A percentile compares a stretch with the other conserved stretches of the same genome.
These are phyloP conservation scores for Grosmannia penicillata DNA, from an alignment of 2,329 filamentous ascomycete genomes.

Conservation along the genomic window DNA sequence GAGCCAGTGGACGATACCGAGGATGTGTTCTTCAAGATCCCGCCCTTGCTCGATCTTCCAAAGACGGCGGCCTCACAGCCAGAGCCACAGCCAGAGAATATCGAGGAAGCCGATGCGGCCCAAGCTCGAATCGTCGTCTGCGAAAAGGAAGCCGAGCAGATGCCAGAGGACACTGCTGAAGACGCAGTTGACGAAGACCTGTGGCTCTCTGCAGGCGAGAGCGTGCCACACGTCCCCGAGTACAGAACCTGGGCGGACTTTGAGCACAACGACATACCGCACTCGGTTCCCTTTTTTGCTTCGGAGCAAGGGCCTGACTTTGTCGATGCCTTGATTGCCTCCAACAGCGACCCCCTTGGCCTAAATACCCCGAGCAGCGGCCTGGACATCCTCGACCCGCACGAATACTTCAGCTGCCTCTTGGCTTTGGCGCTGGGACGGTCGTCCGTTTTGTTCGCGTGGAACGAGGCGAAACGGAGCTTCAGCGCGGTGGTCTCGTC, in stretches of 20 bases:
- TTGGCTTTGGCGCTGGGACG: slow-evolving; percentile 54
- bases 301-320: slow-evolving; percentile 51
- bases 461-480: slow-evolving; percentile 28
- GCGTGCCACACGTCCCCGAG: slow-evolving; percentile 15
- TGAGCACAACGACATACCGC: slow-evolving; percentile 20
- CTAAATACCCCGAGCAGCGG: slow-evolving; percentile 21
- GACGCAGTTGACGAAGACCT: slow-evolving; percentile 19
- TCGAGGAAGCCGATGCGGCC: background rate
- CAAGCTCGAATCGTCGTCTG: background rate
- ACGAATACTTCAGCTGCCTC: slow-evolving; percentile 39
- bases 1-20: slow-evolving; percentile 1
- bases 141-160: background rate
- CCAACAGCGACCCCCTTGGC: slow-evolving; percentile 23
- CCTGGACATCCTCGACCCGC: slow-evolving; percentile 28
- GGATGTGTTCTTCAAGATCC: slow-evolving; percentile 29
- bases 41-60: slow-evolving; percentile 17
- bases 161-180: too few species aligned
- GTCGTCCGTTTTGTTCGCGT: slow-evolving; percentile 56
- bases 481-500: slow-evolving; percentile 11
- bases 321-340: slow-evolving; percentile 48
- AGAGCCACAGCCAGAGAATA: background rate
- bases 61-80: too few species aligned
- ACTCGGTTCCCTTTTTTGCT: slow-evolving; percentile 36
- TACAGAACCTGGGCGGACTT: slow-evolving; percentile 62
- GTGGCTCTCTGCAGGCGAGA: slow-evolving; percentile 30